phyloP scores from a whole-genome alignment of 768 basidiomycete species.

The Tephrocybe sp. region DNA sequence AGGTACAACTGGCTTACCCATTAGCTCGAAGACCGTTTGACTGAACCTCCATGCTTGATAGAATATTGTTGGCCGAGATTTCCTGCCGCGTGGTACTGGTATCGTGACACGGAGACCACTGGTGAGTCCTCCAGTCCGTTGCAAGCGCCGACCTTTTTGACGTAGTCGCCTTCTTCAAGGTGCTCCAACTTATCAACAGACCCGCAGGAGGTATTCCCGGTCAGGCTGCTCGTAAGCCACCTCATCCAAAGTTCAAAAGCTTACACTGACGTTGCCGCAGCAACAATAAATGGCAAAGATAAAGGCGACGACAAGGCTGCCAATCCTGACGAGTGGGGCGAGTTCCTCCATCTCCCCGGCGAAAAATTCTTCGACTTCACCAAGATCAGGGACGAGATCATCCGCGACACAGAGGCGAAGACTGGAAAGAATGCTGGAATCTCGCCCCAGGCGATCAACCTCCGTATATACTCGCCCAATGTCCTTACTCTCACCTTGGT shows the following conservation, averaged over 20 bases:
- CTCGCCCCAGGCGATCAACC: constrained; percentile 95
- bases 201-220: constrained; percentile 46
- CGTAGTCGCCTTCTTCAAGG: constrained; percentile 38
- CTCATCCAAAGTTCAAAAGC: constrained; percentile 2
- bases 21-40: constrained; percentile 5
- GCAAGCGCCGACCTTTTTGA: background rate
- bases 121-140: constrained; percentile 53
- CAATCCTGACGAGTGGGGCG: constrained; percentile 97
- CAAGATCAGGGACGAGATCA: constrained; percentile 95
- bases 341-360: constrained; percentile 94
- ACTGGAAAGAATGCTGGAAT: constrained; percentile 99
- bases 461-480: constrained; percentile 96
- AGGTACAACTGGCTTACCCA: constrained; percentile 47
- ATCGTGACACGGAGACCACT: constrained; percentile 97
- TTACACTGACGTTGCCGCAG: constrained; percentile 27
- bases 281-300: constrained; percentile 45
- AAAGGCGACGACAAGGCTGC: constrained; percentile 67
- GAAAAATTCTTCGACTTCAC: constrained; percentile 98
- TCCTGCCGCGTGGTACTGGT: constrained; percentile 97
- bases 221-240: constrained; percentile 38
- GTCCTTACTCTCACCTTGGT: constrained; percentile 97
- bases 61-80: constrained; percentile 99
- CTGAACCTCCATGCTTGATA: constrained; percentile 28
- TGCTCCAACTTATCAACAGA: constrained; percentile 93
- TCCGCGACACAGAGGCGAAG: constrained; percentile 96